phyloP scores from a whole-genome alignment of 169 alveolate genomes.

The Babesia ovata region DNA sequence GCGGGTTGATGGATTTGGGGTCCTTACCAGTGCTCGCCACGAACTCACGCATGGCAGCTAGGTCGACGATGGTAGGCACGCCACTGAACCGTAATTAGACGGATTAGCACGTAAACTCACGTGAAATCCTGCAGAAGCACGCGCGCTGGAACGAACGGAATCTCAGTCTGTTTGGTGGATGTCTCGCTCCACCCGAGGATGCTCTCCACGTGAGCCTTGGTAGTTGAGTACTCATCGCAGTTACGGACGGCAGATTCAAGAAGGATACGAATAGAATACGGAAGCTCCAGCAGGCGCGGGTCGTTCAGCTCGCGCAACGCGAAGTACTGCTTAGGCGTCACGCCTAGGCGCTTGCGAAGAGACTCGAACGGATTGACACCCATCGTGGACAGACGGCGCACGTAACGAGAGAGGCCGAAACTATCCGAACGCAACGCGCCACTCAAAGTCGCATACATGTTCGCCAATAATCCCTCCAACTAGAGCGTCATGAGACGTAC shows the following conservation, averaged over 20 bases:
- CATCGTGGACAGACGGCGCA: slow-evolving; percentile 49
- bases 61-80: slow-evolving; percentile 95
- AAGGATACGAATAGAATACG: slow-evolving; percentile 90
- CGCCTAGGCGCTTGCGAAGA: slow-evolving; percentile 45
- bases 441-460: slow-evolving; percentile 5
- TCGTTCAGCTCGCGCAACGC: slow-evolving; percentile 72
- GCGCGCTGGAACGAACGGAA: slow-evolving; percentile 96
- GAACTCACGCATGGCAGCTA: slow-evolving; percentile 97
- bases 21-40: slow-evolving; percentile 88
- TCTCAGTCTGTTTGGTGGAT: slow-evolving; percentile 81
- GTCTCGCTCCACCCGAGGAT: slow-evolving; percentile 89
- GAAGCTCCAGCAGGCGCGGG: slow-evolving; percentile 79
- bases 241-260: slow-evolving; percentile 93
- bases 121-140: slow-evolving; percentile 95
- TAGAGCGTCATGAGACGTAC: too few relatives aligned
- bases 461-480: background rate
- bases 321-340: slow-evolving; percentile 56
- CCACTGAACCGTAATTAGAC: slow-evolving; percentile 71
- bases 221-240: slow-evolving; percentile 90
- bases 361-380: slow-evolving; percentile 60
- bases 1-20: slow-evolving; percentile 91
- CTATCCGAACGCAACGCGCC: background rate
- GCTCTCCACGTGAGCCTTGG: slow-evolving; percentile 88
- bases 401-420: slow-evolving; percentile 25
- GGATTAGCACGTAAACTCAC: slow-evolving; percentile 16